Conservation (phyloP, 169 alveolate species). For the Plasmodium cynomolgi region DNA sequence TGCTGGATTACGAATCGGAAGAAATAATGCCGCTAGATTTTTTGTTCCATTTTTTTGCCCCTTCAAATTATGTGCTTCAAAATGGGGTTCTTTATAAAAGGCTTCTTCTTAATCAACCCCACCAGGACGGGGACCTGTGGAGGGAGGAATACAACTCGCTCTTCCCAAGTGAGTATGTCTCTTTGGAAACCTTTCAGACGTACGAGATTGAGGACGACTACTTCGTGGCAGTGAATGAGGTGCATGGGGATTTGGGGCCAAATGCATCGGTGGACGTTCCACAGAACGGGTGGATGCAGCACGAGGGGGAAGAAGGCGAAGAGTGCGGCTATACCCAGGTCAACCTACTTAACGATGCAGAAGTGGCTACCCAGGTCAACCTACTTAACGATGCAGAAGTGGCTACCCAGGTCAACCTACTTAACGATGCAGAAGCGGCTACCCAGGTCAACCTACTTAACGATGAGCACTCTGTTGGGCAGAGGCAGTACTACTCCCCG, state of each 20-base stretch:
- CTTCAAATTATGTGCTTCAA: conserved; percentile 52
- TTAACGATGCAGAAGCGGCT: neutral
- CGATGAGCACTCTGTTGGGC: no score
- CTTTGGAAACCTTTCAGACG: neutral
- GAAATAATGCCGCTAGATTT: conserved; percentile 38
- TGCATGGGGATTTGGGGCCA: neutral
- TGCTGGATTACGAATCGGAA: conserved; percentile 53
- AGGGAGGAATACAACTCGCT: conserved; percentile 3
- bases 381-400: neutral
- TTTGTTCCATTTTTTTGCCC: conserved; percentile 56
- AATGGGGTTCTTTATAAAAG: conserved; percentile 25
- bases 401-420: neutral
- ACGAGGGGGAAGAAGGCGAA: neutral
- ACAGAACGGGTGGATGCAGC: neutral
- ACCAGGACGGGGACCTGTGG: neutral
- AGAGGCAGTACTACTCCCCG: neutral
- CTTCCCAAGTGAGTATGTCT: conserved; percentile 30
- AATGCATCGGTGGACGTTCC: neutral
- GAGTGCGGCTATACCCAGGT: neutral
- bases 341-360: neutral
- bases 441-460: neutral
- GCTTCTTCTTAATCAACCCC: neutral
- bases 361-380: neutral
- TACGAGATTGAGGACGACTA: neutral
- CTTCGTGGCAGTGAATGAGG: neutral